These are phyloP conservation scores for Linum tenue DNA, from an alignment of 345 rosid species.

Conservation along the genomic window DNA sequence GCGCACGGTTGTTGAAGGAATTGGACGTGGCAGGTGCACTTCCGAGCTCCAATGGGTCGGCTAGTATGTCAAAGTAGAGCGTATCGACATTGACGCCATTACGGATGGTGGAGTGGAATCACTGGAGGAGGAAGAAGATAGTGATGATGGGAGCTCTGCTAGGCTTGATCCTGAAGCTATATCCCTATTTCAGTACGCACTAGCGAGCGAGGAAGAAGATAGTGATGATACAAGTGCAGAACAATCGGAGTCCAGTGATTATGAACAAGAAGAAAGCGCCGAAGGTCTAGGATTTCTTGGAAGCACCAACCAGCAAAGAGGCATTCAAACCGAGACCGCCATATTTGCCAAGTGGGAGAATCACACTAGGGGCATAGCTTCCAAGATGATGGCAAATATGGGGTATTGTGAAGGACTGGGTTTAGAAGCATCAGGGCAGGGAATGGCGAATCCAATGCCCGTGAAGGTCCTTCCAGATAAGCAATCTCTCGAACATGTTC, in stretches of 20 bases:
- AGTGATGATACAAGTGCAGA: slow-evolving; percentile 52
- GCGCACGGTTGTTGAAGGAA: slow-evolving; percentile 60
- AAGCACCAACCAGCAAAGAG: slow-evolving; percentile 41
- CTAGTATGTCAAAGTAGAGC: slow-evolving; percentile 42
- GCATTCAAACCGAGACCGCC: slow-evolving; percentile 65
- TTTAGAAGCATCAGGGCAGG: slow-evolving; percentile 76
- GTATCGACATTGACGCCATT: slow-evolving; percentile 21
- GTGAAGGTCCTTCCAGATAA: slow-evolving; percentile 79
- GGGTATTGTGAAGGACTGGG: slow-evolving; percentile 96
- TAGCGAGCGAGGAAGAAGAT: slow-evolving; percentile 45
- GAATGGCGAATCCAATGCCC: slow-evolving; percentile 68
- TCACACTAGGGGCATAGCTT: slow-evolving; percentile 89
- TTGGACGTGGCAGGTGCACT: slow-evolving; percentile 42
- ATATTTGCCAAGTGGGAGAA: slow-evolving; percentile 94
- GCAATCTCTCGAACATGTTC: slow-evolving; percentile 72
- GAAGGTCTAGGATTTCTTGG: slow-evolving; percentile 68
- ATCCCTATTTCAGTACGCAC: slow-evolving; percentile 52
- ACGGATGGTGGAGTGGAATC: slow-evolving; percentile 41
- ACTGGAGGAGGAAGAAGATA: slow-evolving; percentile 37
- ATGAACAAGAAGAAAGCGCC: slow-evolving; percentile 48
- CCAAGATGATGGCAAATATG: slow-evolving; percentile 96
- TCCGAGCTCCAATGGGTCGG: slow-evolving; percentile 17
- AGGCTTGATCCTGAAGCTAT: slow-evolving; percentile 52
- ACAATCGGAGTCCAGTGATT: slow-evolving; percentile 47
- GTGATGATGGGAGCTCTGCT: slow-evolving; percentile 55